These are phyloP conservation scores for Mortierella polycephala DNA, from an alignment of 371 early-diverging fungal genomes.

Conservation along the genomic window DNA sequence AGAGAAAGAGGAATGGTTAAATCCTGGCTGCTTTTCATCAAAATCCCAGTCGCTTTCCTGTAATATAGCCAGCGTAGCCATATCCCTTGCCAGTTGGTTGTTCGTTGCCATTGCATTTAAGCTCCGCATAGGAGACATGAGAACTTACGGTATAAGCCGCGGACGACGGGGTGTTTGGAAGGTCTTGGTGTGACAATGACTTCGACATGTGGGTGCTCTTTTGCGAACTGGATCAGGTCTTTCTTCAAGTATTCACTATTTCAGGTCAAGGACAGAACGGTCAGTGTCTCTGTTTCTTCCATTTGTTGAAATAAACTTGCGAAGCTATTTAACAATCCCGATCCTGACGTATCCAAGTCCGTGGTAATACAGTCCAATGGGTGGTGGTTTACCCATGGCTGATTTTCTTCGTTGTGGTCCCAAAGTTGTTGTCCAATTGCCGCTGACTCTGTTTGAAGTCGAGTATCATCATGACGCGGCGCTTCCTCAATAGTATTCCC, in stretches of 20 bases:
- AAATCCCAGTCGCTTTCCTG: neutral
- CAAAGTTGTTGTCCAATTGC: no score
- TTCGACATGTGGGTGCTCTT: conserved; percentile 83
- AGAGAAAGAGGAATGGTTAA: neutral
- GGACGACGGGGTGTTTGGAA: conserved; percentile 79
- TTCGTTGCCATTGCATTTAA: neutral
- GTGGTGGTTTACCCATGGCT: no score
- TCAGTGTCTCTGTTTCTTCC: no score
- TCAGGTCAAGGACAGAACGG: neutral
- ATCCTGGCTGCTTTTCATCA: neutral
- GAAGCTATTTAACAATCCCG: no score
- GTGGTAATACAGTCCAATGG: no score
- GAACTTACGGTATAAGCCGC: conserved; percentile 77
- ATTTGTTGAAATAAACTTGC: no score
- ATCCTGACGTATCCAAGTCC: no score
- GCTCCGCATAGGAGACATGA: neutral
- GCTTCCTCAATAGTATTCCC: no score
- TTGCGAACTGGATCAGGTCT: conserved; percentile 73
- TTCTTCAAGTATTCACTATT: conserved; percentile 77
- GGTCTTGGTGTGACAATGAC: conserved; percentile 83
- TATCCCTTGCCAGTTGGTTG: no score
- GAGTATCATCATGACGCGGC: no score
- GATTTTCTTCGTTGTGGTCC: no score
- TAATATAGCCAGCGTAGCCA: neutral
- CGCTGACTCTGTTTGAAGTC: no score